These are phyloP conservation scores for Halophytophthora polymorphica DNA, from an alignment of 352 stramenopile species.

Conservation along the genomic window DNA sequence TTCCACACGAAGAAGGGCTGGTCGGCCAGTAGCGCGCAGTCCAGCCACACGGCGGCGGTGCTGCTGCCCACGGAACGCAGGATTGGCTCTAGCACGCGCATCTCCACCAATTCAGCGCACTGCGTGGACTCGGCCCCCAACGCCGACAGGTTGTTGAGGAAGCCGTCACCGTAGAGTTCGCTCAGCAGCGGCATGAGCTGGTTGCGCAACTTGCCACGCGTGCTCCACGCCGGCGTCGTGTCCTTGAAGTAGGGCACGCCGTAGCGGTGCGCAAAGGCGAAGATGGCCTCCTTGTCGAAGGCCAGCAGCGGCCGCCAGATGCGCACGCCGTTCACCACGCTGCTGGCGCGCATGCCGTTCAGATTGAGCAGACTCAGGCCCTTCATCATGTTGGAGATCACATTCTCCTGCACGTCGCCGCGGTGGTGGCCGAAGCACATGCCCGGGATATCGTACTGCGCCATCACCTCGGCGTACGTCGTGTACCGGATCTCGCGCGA, in stretches of 20 bases:
- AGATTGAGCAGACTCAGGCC: slow-evolving; percentile 91
- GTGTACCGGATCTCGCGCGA: slow-evolving; percentile 92
- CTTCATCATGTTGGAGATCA: slow-evolving; percentile 98
- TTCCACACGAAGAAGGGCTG: slow-evolving; percentile 88
- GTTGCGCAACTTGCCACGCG: slow-evolving; percentile 94
- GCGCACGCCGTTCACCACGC: slow-evolving; percentile 64
- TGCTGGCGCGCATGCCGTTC: slow-evolving; percentile 90
- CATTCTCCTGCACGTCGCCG: slow-evolving; percentile 97
- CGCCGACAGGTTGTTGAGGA: slow-evolving; percentile 78
- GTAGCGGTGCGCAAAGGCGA: slow-evolving; percentile 94
- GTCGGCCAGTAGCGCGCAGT: slow-evolving; percentile 44
- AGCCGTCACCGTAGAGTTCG: slow-evolving; percentile 94
- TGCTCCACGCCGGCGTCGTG: slow-evolving; percentile 96
- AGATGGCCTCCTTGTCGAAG: slow-evolving; percentile 94
- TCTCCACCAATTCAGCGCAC: slow-evolving; percentile 65
- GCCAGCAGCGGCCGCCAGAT: slow-evolving; percentile 93
- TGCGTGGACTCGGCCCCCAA: slow-evolving; percentile 79
- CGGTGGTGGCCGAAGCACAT: slow-evolving; percentile 97
- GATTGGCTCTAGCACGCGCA: slow-evolving; percentile 54
- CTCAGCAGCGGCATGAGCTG: slow-evolving; percentile 92
- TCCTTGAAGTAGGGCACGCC: slow-evolving; percentile 98
- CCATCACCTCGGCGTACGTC: slow-evolving; percentile 88
- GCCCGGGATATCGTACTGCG: slow-evolving; percentile 64
- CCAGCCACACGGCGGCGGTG: slow-evolving; percentile 69
- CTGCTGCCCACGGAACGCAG: slow-evolving; percentile 52